Evolutionary conservation across 805 yeast species (phyloP).

Genomic region (Komagataella ulmi): DNA sequence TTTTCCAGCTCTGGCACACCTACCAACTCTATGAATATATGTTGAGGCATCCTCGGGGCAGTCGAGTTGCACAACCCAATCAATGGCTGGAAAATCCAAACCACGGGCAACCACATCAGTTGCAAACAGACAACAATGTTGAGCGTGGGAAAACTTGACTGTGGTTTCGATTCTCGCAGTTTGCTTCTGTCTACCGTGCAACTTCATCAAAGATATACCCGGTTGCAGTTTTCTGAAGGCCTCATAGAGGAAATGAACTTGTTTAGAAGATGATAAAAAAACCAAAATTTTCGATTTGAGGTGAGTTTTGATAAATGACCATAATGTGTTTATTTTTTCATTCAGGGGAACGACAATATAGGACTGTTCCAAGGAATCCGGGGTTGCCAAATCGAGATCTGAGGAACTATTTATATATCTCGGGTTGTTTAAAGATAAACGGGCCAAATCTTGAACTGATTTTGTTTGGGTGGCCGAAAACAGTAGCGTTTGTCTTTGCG

Average conservation of each 20-base stretch:
- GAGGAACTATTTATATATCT: slow-evolving; percentile 35
- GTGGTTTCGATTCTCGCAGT: slow-evolving; percentile 80
- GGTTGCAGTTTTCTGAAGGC: slow-evolving; percentile 81
- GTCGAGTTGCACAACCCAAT: slow-evolving; percentile 90
- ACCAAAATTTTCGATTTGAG: slow-evolving; percentile 69
- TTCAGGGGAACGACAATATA: slow-evolving; percentile 59
- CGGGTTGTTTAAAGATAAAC: slow-evolving; percentile 59
- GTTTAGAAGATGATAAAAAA: slow-evolving; percentile 78
- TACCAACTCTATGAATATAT: slow-evolving; percentile 83
- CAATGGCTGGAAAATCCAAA: slow-evolving; percentile 82
- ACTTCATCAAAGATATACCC: slow-evolving; percentile 75
- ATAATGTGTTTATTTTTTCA: slow-evolving; percentile 75
- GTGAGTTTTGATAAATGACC: slow-evolving; percentile 80
- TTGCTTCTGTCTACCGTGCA: slow-evolving; percentile 86
- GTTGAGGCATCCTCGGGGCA: slow-evolving; percentile 88
- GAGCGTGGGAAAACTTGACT: slow-evolving; percentile 62
- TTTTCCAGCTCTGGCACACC: slow-evolving; percentile 81
- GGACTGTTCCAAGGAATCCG: slow-evolving; percentile 74
- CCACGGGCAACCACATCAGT: slow-evolving; percentile 92
- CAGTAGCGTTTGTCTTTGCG: slow-evolving; percentile 68
- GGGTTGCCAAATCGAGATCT: slow-evolving; percentile 21
- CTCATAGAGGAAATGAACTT: slow-evolving; percentile 83
- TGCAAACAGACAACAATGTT: slow-evolving; percentile 72
- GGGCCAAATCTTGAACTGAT: slow-evolving; percentile 67
- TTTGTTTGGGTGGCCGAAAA: slow-evolving; percentile 89